Evolutionary conservation across 352 stramenopile genomes (phyloP), one percentile per base, ranked within the genome.

Genomic region (Globisporangium heterothallicum): DNA sequence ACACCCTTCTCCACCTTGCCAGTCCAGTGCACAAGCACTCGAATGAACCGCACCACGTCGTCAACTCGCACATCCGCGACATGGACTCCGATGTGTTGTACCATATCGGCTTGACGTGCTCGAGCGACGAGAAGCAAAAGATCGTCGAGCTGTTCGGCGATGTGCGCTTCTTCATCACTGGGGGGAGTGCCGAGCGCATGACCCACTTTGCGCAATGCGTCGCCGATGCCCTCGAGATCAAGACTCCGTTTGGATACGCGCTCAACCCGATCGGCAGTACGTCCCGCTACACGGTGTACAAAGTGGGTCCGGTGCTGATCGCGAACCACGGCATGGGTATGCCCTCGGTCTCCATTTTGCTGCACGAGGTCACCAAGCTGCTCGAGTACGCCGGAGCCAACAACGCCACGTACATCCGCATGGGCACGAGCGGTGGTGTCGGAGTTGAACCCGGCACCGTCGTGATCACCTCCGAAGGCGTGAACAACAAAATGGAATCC

Each of bases 291-390:
- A 70, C 67, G 46, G 51, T 88, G 22, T 92, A 74, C 73, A 92
- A 92, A 61, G 80, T 89, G 18, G 80, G 78, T 0, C 74, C 76
- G 4, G 76, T 89, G 61, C 68, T 92, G 10, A 68, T 88, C 36
- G 77, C 72, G 41, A 89, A 85, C 64, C 80, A 92, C 48, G 80
- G 80, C 40, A 88, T 89, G 63, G 78, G 80, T 44, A 74, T 84
- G 60, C 80, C 80, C 14, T 88, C 76, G 14, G 70, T 85, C 44
- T 82, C 74, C 18, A 88, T 92, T 54, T 51, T 88, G 50, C 58
- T 92, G 45, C 79, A 92, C 49, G 80, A 92, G 50, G 74, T 89
- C 29, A 87, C 79, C 66, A 88, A 88, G 63, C 65, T 87, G 49
- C 77, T 92, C 21, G 69, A 86, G 35, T 83, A 89, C 54, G 80